Evolutionary conservation across 495 filamentous ascomycete genomes (phyloP), one percentile per base, ranked within the genome.

Genomic region (Hypoxylon subgilvum): DNA sequence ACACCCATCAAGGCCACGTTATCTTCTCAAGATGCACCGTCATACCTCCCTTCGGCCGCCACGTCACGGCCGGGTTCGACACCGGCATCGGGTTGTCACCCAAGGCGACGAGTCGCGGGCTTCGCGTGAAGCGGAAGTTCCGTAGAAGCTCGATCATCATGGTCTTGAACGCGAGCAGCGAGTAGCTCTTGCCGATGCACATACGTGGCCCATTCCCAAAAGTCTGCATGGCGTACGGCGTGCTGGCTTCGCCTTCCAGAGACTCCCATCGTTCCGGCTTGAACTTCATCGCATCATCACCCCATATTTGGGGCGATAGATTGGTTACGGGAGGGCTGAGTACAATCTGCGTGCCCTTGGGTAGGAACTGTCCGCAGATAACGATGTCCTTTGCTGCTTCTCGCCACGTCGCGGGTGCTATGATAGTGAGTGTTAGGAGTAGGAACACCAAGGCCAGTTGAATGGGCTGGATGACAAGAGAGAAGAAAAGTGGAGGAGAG

Each of bases 101-200:
- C 1, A 66, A 41, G 25, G 27, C 51, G 25, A 45, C 44, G 6
- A 69, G 35, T 27, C 54, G 14, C 25, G 52, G 42, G 35, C 53
- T 64, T 27, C 31, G 52, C 10, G 19, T 44, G 39, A 73, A 71
- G 22, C 53, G 43, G 36, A 70, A 73, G 23, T 52, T 52, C 9
- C 51, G 30, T 16, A 70, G 51, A n/a, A 67, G 16, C 57, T 65
- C 62, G 17, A 71, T 17, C 28, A 73, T 47, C 22, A 70, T 25
- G 8, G 38, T 31, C 62, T 73, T 73, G 46, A 70, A 34, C 51
- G 69, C 69, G 12, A 63, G 32, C 34, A 70, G 10, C 16, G 69
- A 65, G 43, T 66, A 69, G 12, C 57, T 28, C 55, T 67, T 68
- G 22, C 67, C 71, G 16, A 72, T 63, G 47, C 69, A 73, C 0